These are phyloP conservation scores for Zygosaccharomyces sapae DNA, from an alignment of 1,139 yeast species.

Conservation along the genomic window DNA sequence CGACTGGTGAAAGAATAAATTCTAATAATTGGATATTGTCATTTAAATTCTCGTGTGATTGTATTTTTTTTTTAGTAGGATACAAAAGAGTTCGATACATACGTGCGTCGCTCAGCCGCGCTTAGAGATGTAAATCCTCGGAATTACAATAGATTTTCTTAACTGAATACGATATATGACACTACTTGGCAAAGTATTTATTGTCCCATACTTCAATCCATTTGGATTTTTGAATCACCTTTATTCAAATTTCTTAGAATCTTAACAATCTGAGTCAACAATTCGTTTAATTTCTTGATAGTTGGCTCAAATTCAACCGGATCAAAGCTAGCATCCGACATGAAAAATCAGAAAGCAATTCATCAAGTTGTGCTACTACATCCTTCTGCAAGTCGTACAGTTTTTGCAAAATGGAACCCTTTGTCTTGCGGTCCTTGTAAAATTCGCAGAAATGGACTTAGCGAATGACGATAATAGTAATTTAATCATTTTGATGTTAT, in stretches of 20 bases:
- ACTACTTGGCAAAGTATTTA: conserved; percentile 23
- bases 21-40: not conserved
- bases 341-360: conserved; percentile 36
- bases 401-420: conserved; percentile 28
- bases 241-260: conserved; percentile 26
- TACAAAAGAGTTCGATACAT: conserved; percentile 4
- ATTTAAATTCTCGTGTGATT: not conserved
- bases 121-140: not conserved
- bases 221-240: conserved; percentile 26
- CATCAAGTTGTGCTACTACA: conserved; percentile 35
- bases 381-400: conserved; percentile 32
- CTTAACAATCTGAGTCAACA: conserved; percentile 19
- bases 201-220: conserved; percentile 35
- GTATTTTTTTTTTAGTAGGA: not conserved
- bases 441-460: conserved; percentile 48
- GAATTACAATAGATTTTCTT: too few relatives aligned
- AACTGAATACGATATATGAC: too few relatives aligned
- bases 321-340: conserved; percentile 28
- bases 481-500: conserved; percentile 52
- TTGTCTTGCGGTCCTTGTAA: conserved; percentile 21
- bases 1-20: conserved; percentile 47
- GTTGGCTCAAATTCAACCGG: conserved; percentile 20
- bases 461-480: conserved; percentile 51
- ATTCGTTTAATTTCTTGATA: conserved; percentile 16
- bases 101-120: not conserved